Percentiles rank a stretch among this genome's conserved stretches.
Conservation (phyloP, 139 green algal species). For the Micractinium sp. region DNA sequence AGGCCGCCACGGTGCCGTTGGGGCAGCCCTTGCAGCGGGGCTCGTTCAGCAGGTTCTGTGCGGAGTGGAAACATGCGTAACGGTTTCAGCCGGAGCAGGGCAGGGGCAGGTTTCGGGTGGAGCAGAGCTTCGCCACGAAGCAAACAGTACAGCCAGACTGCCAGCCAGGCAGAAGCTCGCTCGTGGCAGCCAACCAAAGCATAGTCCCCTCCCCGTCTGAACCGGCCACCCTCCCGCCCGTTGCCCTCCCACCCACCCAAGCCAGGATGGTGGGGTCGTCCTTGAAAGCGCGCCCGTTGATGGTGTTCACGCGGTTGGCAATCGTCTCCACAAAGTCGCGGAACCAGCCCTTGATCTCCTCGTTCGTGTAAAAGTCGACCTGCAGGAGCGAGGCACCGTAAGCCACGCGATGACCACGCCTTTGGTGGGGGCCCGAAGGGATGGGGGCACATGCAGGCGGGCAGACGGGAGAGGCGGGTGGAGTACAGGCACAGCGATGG, state of each 20-base stretch:
- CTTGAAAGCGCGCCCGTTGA: conserved; percentile 54
- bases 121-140: not conserved
- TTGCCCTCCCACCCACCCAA: conserved; percentile 24
- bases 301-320: conserved; percentile 50
- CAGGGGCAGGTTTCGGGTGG: not conserved
- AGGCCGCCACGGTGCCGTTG: conserved; percentile 35
- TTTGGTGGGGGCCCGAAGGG: not conserved
- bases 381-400: not conserved
- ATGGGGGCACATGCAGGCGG: not conserved
- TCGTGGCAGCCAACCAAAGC: too few species aligned
- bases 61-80: too few species aligned
- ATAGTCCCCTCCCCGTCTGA: not conserved
- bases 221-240: not conserved
- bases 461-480: too few species aligned
- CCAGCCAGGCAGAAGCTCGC: too few species aligned
- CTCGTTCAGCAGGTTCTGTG: conserved; percentile 73
- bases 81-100: not conserved
- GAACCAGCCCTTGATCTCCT: conserved; percentile 37
- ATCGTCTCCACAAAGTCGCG: conserved; percentile 36
- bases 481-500: too few species aligned
- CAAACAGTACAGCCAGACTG: too few species aligned
- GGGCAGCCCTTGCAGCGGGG: conserved; percentile 51
- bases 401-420: not conserved
- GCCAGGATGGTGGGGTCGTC: conserved; percentile 63
- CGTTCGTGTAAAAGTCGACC: conserved; percentile 61